Percentiles rank a stretch among this genome's conserved stretches.
Evolutionary conservation across 2,329 filamentous ascomycete species (phyloP).

Genomic region (Tolypocladium ophioglossoides): DNA sequence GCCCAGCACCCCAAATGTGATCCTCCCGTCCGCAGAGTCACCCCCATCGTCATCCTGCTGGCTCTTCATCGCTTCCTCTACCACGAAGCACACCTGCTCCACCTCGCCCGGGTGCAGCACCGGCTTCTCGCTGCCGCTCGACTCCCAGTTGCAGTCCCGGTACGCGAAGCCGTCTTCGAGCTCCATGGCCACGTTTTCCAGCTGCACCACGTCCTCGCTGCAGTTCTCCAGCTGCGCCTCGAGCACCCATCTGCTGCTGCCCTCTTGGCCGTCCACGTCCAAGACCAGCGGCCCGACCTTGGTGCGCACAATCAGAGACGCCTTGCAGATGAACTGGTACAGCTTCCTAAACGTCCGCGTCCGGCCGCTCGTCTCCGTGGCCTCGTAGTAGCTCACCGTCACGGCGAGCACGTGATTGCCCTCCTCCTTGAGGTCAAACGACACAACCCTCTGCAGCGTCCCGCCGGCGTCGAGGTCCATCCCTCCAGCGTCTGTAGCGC

Average conservation of each 20-base stretch:
- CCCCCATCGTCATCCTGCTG: slow-evolving; percentile 16
- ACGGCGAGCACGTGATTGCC: slow-evolving; percentile 89
- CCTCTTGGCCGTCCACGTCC: slow-evolving; percentile 13
- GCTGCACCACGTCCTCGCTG: slow-evolving; percentile 68
- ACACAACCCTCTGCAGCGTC: slow-evolving; percentile 71
- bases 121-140: slow-evolving; percentile 32
- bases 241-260: slow-evolving; percentile 53
- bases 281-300: slow-evolving; percentile 60
- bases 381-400: slow-evolving; percentile 90
- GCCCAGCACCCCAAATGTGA: slow-evolving; percentile 68
- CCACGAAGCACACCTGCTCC: slow-evolving; percentile 55
- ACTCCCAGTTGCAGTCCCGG: slow-evolving; percentile 47
- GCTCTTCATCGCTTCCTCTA: slow-evolving; percentile 35
- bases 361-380: slow-evolving; percentile 56
- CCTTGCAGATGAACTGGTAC: slow-evolving; percentile 93
- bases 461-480: slow-evolving; percentile 47
- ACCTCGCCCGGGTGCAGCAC: slow-evolving; percentile 53
- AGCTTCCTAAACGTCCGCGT: slow-evolving; percentile 86
- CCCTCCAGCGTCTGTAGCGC: slow-evolving; percentile 9
- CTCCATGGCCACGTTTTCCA: slow-evolving; percentile 55
- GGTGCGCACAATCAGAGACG: slow-evolving; percentile 79
- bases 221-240: slow-evolving; percentile 96
- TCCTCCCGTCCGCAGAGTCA: slow-evolving; percentile 39
- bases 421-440: slow-evolving; percentile 86
- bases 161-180: slow-evolving; percentile 39